These are phyloP conservation scores for Bromus sterilis DNA, from an alignment of 176 grass and related monocot species.

Conservation along the genomic window DNA sequence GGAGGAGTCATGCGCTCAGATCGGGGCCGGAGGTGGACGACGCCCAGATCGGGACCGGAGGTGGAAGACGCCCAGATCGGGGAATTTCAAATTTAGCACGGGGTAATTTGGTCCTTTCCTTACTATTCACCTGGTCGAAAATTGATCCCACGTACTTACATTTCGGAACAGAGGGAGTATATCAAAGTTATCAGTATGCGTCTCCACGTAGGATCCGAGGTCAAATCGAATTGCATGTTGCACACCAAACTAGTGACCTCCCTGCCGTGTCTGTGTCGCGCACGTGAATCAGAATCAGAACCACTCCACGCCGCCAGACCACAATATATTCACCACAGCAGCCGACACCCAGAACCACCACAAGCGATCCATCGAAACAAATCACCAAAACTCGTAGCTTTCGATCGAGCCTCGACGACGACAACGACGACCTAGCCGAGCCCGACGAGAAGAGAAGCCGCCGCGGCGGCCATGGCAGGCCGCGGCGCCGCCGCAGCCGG, in stretches of 20 bases:
- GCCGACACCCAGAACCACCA: background rate
- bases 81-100: too few species aligned
- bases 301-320: background rate
- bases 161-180: too few species aligned
- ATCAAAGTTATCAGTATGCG: too few species aligned
- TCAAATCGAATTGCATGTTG: background rate
- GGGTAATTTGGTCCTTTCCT: too few species aligned
- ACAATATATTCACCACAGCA: background rate
- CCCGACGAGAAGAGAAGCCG: background rate
- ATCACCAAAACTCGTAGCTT: background rate
- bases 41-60: too few species aligned
- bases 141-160: too few species aligned
- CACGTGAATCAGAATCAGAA: background rate
- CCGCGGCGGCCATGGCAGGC: background rate
- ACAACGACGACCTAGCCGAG: background rate
- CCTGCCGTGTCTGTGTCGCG: background rate
- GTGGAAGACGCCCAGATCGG: too few species aligned
- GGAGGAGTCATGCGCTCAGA: too few species aligned
- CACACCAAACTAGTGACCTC: background rate
- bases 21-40: too few species aligned
- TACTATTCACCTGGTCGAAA: too few species aligned
- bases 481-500: background rate
- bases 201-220: background rate
- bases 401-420: background rate
- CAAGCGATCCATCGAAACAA: background rate